These are phyloP conservation scores for Pseudogymnoascus sp. DNA, from an alignment of 2,329 filamentous ascomycete genomes.

Conservation along the genomic window DNA sequence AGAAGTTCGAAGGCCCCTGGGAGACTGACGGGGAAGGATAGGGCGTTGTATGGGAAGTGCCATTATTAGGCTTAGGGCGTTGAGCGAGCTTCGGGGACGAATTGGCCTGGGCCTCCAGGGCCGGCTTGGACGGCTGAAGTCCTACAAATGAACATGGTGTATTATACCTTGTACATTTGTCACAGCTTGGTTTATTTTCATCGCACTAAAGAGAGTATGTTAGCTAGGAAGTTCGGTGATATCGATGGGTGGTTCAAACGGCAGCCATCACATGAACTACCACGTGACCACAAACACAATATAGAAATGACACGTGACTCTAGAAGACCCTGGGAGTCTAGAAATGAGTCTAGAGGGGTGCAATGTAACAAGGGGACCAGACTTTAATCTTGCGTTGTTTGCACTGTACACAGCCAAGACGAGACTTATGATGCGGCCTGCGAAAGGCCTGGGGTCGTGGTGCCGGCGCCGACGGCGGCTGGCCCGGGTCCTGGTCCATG, in stretches of 20 bases:
- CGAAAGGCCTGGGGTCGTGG: constrained; percentile 7
- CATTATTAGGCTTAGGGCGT: background rate
- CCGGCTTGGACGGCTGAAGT: background rate
- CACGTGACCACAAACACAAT: background rate
- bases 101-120: background rate
- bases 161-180: constrained; percentile 15
- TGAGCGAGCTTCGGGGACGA: background rate
- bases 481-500: constrained; percentile 1
- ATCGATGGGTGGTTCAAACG: background rate
- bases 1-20: background rate
- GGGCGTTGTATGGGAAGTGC: constrained; percentile 1
- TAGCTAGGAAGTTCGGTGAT: background rate
- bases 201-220: constrained; percentile 15
- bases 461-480: background rate
- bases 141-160: constrained; percentile 13
- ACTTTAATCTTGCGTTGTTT: constrained; percentile 15
- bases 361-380: too few species aligned
- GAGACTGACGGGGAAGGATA: constrained; percentile 1
- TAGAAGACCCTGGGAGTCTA: background rate
- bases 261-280: background rate
- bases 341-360: background rate
- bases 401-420: constrained; percentile 16
- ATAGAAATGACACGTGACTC: background rate
- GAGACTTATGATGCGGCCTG: constrained; percentile 16
- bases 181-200: constrained; percentile 17